Evolutionary conservation across 345 rosid genomes (phyloP), one percentile per base, ranked within the genome.

Genomic region (Citrus sp.): DNA sequence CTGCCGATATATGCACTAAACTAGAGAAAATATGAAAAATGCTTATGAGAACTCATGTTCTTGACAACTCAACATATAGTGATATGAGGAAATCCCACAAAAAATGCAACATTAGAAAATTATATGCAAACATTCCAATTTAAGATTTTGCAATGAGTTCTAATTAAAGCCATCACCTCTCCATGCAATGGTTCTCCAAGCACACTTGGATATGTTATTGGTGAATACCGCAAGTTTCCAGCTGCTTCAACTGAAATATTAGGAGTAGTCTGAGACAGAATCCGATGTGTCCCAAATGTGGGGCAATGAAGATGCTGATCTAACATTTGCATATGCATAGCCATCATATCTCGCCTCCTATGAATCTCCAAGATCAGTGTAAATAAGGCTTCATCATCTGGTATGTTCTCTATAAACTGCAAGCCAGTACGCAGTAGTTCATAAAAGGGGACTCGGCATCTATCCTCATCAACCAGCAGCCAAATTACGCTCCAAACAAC

Each of bases 271-370:
- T 87, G 94, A 40, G 94, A 86, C 69, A 90, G 77, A 77, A 92
- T 87, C 78, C 99, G 90, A 82, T 90, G 95, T 70, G 98, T 92
- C 56, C 99, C 99, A 90, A 94, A 92, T 37, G 99, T 87, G 67
- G 98, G 98, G 82, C 98, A 94, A 81, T 96, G 98, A 76, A 96
- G 99, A 81, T 92, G 98, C 78, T 94, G 99, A 83, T 92, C 99
- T 84, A 96, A 80, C 98, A 96, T 94, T 77, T 88, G 92, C 98
- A 96, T 96, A 83, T 96, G 98, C 97, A 86, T 90, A 40, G 98
- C 99, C 98, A 96, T 92, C 82, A 89, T 91, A 87, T 96, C 99
- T 82, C 98, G 88, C 85, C 98, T 91, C 92, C 98, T 83, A 78
- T 92, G 99, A 74, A 94, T 96, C 90, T 96, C 98, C 90, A 94